These are phyloP conservation scores for Euphrasia arctica DNA, from an alignment of 305 asterid genomes.

Conservation along the genomic window DNA sequence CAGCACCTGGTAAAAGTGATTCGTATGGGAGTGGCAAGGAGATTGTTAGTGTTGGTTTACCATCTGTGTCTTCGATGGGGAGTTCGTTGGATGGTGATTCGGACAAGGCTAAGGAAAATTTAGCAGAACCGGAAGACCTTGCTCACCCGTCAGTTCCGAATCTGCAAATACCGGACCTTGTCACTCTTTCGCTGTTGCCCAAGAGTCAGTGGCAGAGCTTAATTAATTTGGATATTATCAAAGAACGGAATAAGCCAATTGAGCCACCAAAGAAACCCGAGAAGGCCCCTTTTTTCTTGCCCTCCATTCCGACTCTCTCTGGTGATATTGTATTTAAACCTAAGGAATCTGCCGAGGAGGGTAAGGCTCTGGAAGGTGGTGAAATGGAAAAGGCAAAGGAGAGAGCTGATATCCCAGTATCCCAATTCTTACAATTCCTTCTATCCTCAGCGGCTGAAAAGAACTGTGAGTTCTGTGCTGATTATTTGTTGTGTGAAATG, in stretches of 20 bases:
- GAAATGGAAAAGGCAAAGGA: slow-evolving; percentile 30
- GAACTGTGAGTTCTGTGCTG: slow-evolving; percentile 52
- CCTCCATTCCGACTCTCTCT: slow-evolving; percentile 78
- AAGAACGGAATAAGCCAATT: slow-evolving; percentile 87
- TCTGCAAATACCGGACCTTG: slow-evolving; percentile 76
- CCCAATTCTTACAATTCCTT: slow-evolving; percentile 66
- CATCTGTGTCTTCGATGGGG: slow-evolving; percentile 55
- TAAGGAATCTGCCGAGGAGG: slow-evolving; percentile 40
- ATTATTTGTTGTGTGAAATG: background rate
- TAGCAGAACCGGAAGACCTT: slow-evolving; percentile 34
- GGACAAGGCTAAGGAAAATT: slow-evolving; percentile 35
- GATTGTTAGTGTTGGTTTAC: slow-evolving; percentile 55
- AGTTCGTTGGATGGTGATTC: slow-evolving; percentile 35
- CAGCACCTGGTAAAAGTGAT: slow-evolving; percentile 53
- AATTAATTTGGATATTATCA: slow-evolving; percentile 87
- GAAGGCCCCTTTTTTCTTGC: slow-evolving; percentile 89
- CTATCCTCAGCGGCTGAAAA: slow-evolving; percentile 44
- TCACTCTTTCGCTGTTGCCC: slow-evolving; percentile 89
- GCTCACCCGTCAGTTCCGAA: slow-evolving; percentile 30
- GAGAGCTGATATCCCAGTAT: slow-evolving; percentile 40
- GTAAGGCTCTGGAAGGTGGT: slow-evolving; percentile 38
- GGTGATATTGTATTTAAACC: slow-evolving; percentile 83
- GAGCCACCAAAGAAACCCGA: slow-evolving; percentile 99
- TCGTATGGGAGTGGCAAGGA: slow-evolving; percentile 68
- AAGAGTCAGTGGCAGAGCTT: slow-evolving; percentile 98